Percentiles rank a stretch among this genome's conserved stretches.
phyloP scores from a whole-genome alignment of 768 basidiomycete species.

The Leucosporidium yakuticum region DNA sequence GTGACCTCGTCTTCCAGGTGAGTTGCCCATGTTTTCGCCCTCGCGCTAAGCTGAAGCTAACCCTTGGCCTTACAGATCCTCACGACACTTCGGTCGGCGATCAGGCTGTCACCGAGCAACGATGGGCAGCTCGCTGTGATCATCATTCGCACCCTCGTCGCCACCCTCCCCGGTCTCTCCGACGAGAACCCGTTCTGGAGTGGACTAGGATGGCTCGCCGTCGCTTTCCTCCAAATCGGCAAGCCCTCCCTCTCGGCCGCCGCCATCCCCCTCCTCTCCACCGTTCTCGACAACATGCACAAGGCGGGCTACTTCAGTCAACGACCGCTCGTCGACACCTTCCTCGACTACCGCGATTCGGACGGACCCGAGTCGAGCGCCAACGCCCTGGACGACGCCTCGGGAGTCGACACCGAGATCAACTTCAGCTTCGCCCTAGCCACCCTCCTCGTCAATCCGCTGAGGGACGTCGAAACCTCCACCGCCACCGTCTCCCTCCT shows the following conservation, averaged over 20 bases:
- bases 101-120: constrained; percentile 55
- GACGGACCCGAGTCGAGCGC: constrained; percentile 58
- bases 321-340: constrained; percentile 44
- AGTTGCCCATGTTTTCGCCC: no score
- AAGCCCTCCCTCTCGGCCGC: constrained; percentile 59
- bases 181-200: constrained; percentile 65
- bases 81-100: constrained; percentile 70
- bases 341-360: constrained; percentile 57
- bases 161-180: constrained; percentile 64
- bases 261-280: constrained; percentile 62
- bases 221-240: constrained; percentile 72
- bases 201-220: constrained; percentile 79
- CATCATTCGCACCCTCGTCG: constrained; percentile 80
- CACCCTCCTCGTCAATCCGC: constrained; percentile 76
- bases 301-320: constrained; percentile 51
- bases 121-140: constrained; percentile 69
- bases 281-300: constrained; percentile 41
- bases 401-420: constrained; percentile 68
- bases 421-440: constrained; percentile 78
- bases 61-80: constrained; percentile 57
- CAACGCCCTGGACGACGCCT: constrained; percentile 60
- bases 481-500: background rate
- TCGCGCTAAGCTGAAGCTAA: background rate
- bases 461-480: constrained; percentile 55
- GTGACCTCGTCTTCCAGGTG: constrained; percentile 63